Percentiles rank a stretch among this genome's conserved stretches.
These are phyloP conservation scores for peach (Prunus persica) DNA, from an alignment of 306 rosid species.

Conservation along the genomic window Prunus_persica_NCBIv2 NC_034014.1:20973501-20974000, in stretches of 20 bases:
- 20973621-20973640: conserved; percentile 73
- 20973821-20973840: conserved; percentile 13
- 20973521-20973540: conserved; percentile 58
- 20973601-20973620: conserved; percentile 63
- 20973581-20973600: conserved; percentile 48
- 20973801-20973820: background rate
- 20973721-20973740: conserved; percentile 4
- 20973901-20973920: background rate
- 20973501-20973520: conserved; percentile 91
- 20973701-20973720: background rate
- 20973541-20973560: conserved; percentile 57
- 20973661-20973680: conserved; percentile 89
- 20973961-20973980: conserved; percentile 5
- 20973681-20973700: conserved; percentile 60
- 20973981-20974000: background rate
- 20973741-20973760: conserved; percentile 3
- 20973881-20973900: background rate
- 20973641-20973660: conserved; percentile 81
- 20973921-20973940: background rate
- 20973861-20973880: background rate
- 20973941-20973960: background rate
- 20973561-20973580: conserved; percentile 37
- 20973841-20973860: conserved; percentile 12
- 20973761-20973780: background rate
- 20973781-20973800: background rate